Conservation (phyloP, 345 rosid genomes). For the Turnera subulata region DNA sequence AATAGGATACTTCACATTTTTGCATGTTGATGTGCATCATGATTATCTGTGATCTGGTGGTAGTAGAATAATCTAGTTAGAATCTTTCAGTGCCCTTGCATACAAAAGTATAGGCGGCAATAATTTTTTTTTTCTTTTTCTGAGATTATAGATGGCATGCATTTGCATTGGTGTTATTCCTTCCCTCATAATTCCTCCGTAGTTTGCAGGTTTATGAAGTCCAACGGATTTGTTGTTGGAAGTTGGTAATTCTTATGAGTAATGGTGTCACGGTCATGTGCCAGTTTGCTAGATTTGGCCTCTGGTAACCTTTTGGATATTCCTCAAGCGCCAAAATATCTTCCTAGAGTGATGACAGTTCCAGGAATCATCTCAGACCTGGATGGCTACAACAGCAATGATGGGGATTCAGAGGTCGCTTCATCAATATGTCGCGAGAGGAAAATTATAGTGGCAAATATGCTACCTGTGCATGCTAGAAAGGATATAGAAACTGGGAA, state of each 20-base stretch:
- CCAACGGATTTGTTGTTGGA: slow-evolving; percentile 9
- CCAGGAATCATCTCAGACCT: slow-evolving; percentile 67
- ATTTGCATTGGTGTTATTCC: neutral
- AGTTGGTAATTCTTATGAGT: slow-evolving; percentile 16
- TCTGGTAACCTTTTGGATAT: slow-evolving; percentile 54
- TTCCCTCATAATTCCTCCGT: neutral
- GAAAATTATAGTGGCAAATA: slow-evolving; percentile 23
- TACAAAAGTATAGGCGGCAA: too few relatives aligned
- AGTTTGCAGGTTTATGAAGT: slow-evolving; percentile 14
- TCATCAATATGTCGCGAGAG: slow-evolving; percentile 36
- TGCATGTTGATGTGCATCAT: too few relatives aligned
- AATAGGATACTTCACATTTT: too few relatives aligned
- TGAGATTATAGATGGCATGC: too few relatives aligned
- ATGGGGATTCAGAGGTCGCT: slow-evolving; percentile 47
- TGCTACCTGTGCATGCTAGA: slow-evolving; percentile 26
- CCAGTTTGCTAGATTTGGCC: slow-evolving; percentile 51
- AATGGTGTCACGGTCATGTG: slow-evolving; percentile 61
- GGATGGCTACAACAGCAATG: slow-evolving; percentile 41
- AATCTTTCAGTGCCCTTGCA: neutral
- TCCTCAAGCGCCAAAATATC: slow-evolving; percentile 56
- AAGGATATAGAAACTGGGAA: slow-evolving; percentile 27
- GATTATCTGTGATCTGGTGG: too few relatives aligned
- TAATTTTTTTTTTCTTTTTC: too few relatives aligned
- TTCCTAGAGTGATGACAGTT: slow-evolving; percentile 69
- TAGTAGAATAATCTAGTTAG: too few relatives aligned